phyloP scores from a whole-genome alignment of 306 rosid genomes.

The Oxytropis ochrocephala region DNA sequence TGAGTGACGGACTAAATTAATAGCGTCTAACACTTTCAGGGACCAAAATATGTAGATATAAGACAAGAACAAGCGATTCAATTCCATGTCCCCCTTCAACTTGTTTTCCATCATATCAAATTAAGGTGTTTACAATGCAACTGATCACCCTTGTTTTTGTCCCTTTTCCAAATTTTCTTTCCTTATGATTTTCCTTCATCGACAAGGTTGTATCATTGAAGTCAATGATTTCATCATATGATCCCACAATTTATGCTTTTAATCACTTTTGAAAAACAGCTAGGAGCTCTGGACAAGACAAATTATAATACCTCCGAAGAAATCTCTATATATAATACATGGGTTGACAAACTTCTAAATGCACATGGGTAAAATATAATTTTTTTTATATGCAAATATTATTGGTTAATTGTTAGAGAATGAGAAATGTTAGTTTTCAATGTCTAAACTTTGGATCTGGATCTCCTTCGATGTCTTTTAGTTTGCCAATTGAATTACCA shows the following conservation, averaged over 20 bases:
- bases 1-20: no score
- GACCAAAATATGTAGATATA: neutral
- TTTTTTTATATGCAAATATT: neutral
- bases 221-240: constrained; percentile 12
- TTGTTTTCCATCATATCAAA: neutral
- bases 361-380: constrained; percentile 2
- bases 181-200: neutral
- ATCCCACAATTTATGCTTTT: neutral
- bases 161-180: neutral
- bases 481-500: no score
- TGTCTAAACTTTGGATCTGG: no score
- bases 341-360: constrained; percentile 3
- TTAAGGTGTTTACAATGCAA: neutral
- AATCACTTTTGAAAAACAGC: neutral
- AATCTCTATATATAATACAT: neutral
- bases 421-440: no score
- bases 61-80: neutral
- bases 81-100: neutral
- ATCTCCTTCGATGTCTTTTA: neutral
- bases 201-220: constrained; percentile 8
- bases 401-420: no score
- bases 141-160: neutral
- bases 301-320: neutral
- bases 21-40: no score
- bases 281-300: neutral